Base-by-base conservation (phyloP, 345 rosid species). In the Turnera subulata region DNA sequence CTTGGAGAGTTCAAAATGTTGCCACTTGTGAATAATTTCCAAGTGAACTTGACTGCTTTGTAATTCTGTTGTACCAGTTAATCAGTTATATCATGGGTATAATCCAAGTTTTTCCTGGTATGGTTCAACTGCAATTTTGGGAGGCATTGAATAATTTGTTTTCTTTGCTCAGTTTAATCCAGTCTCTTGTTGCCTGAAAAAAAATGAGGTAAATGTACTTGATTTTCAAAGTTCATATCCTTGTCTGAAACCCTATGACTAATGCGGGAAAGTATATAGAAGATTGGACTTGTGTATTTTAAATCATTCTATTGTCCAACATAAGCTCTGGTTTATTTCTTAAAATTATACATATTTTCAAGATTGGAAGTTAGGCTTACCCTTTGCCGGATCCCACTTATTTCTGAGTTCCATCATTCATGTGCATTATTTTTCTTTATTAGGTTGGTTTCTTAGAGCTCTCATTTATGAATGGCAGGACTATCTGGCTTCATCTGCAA, bases 401-500 rank as follows among this genome's bases (percentile, higher is more conserved):
- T 4, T 8, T 29, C 35, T 8, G 8, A 3, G 35, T 29, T 29
- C 8, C 8, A 29, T 29, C 35, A 29, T 3, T 29, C 8, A 3
- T 29, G 35, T 29, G 35, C 35, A 29, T 29, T 29, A 29, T 4
- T 29, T n/a, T 4, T 29, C 35, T 29, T 29, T 8, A 29, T 29
- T 29, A 29, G 8, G 35, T 29, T 29, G 35, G 35, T 29, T 3
- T 8, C 4, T 29, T 58, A 58, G 46, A 44, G 12, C 25, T 37
- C 53, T 17, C 20, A 32, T 58, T 42, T 23, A 38, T 54, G 43
- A 61, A 67, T 74, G 76, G 68, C 82, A 93, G 99, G 97, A 93
- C 59, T 93, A 93, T 81, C 70, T 93, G 53, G 95, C 97, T 50
- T 62, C 78, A 50, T 70, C 92, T 53, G 62, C 80, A 46, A 93